phyloP scores from a whole-genome alignment of 208 protist genomes.

The Novymonas esmeraldas region DNA sequence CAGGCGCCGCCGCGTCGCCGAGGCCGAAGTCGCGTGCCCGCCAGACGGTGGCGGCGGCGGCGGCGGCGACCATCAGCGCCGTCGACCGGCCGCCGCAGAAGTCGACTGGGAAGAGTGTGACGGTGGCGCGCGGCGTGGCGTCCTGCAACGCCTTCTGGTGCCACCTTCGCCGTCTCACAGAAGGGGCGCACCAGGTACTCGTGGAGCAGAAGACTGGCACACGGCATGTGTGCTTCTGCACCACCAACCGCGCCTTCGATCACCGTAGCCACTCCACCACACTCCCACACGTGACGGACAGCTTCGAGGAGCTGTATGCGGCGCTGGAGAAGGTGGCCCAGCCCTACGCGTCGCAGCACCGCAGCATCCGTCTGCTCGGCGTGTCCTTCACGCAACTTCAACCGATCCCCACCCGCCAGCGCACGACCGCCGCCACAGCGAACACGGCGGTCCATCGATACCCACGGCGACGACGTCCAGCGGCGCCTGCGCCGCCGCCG shows the following conservation, averaged over 20 bases:
- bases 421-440: neutral
- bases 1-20: neutral
- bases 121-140: slow-evolving; percentile 27
- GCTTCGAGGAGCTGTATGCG: slow-evolving; percentile 20
- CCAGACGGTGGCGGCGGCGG: too few species aligned
- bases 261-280: slow-evolving; percentile 23
- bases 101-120: slow-evolving; percentile 53
- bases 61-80: too few species aligned
- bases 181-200: slow-evolving; percentile 33
- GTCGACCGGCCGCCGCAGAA: slow-evolving; percentile 25
- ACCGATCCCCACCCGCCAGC: neutral
- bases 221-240: slow-evolving; percentile 28
- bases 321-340: slow-evolving; percentile 24
- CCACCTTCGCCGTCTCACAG: slow-evolving; percentile 21
- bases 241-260: slow-evolving; percentile 41
- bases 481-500: too few species aligned
- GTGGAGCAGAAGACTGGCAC: slow-evolving; percentile 28
- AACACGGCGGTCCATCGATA: too few species aligned
- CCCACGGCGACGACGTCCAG: too few species aligned
- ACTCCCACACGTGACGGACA: slow-evolving; percentile 35
- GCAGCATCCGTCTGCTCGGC: slow-evolving; percentile 47
- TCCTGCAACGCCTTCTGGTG: slow-evolving; percentile 22
- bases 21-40: too few species aligned
- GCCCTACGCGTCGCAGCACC: slow-evolving; percentile 21
- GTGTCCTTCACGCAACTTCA: slow-evolving; percentile 42